A percentile compares a stretch with the other conserved stretches of the same genome.
phyloP scores from a whole-genome alignment of 2,329 filamentous ascomycete genomes.

The Ascocoryne sarcoides region DNA sequence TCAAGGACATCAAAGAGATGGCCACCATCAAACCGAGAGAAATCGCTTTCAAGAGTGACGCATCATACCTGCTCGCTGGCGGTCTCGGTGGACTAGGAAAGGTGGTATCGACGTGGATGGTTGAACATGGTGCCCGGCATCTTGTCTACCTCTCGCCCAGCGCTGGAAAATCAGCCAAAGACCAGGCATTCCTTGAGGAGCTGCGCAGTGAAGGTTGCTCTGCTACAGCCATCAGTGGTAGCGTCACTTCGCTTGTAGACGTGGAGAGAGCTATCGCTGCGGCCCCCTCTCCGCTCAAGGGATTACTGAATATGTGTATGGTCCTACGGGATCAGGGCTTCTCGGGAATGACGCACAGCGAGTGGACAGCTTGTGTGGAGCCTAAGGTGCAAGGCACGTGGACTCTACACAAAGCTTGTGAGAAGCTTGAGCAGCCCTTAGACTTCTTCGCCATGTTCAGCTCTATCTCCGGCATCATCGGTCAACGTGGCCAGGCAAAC shows the following conservation, averaged over 20 bases:
- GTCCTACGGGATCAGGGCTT: conserved; percentile 16
- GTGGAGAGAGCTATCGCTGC: conserved; percentile 5
- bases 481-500: conserved; percentile 28
- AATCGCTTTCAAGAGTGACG: neutral
- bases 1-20: neutral
- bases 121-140: conserved; percentile 1
- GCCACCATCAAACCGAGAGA: neutral
- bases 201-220: conserved; percentile 3
- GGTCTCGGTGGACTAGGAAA: conserved; percentile 16
- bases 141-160: conserved; percentile 31
- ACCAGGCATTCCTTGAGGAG: conserved; percentile 12
- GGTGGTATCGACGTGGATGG: conserved; percentile 9
- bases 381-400: conserved; percentile 28
- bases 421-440: conserved; percentile 11
- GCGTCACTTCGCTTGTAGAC: conserved; percentile 8
- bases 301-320: conserved; percentile 26
- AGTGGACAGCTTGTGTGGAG: conserved; percentile 9
- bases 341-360: conserved; percentile 1
- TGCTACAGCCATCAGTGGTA: conserved; percentile 4
- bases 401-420: conserved; percentile 11
- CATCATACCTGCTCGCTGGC: conserved; percentile 10
- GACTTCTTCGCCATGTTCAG: conserved; percentile 32
- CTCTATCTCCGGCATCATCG: conserved; percentile 25
- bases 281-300: conserved; percentile 8
- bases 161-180: conserved; percentile 27